Evolutionary conservation across 768 basidiomycete species (phyloP).

Genomic region (Calocera cornea): DNA sequence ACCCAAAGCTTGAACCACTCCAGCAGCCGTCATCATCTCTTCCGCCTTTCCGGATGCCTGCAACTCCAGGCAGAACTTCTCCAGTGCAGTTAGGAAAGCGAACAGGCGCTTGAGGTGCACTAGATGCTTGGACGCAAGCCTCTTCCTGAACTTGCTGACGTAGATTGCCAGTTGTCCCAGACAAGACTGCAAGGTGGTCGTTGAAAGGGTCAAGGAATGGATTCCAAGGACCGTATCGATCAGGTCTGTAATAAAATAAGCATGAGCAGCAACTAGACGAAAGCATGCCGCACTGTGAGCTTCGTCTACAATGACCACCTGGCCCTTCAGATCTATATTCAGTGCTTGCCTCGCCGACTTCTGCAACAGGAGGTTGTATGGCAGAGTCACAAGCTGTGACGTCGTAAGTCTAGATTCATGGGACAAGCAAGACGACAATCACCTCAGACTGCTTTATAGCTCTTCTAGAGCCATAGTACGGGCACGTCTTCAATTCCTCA

Average conservation of each 20-base stretch:
- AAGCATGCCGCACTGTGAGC: constrained; percentile 67
- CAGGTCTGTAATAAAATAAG: constrained; percentile 44
- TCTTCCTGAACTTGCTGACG: constrained; percentile 59
- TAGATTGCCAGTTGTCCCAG: constrained; percentile 66
- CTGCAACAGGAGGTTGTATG: constrained; percentile 84
- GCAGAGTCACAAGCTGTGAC: constrained; percentile 68
- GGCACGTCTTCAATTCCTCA: constrained; percentile 55
- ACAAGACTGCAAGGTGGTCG: constrained; percentile 43
- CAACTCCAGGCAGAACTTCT: constrained; percentile 34
- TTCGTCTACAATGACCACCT: constrained; percentile 87
- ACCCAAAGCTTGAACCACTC: constrained; percentile 53
- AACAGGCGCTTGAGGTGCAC: constrained; percentile 71
- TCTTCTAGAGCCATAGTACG: constrained; percentile 81
- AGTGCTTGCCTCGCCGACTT: constrained; percentile 72
- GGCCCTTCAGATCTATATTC: constrained; percentile 69
- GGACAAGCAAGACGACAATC: constrained; percentile 13
- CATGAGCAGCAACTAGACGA: neutral
- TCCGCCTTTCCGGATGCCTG: constrained; percentile 21
- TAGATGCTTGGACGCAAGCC: constrained; percentile 56
- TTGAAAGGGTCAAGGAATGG: constrained; percentile 56
- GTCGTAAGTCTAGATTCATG: neutral
- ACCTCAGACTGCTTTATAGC: constrained; percentile 90
- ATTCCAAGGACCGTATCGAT: constrained; percentile 81
- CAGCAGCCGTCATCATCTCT: constrained; percentile 57
- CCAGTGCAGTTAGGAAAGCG: constrained; percentile 54